Base-by-base conservation (phyloP, 306 rosid genomes). In the Dryas alaskensis region DNA sequence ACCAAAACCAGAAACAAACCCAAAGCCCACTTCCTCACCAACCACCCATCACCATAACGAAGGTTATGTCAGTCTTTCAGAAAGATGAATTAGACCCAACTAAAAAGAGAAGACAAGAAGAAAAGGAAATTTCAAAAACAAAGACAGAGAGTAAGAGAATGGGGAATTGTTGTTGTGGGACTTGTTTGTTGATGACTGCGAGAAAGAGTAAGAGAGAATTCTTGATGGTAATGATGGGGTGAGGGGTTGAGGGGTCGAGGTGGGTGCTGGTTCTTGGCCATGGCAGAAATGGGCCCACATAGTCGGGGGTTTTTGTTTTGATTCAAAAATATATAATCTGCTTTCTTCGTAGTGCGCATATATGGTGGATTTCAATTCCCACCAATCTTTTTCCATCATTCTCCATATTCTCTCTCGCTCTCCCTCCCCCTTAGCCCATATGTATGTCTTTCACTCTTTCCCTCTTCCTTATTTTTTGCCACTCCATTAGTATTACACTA, bases 201-300 rank as follows among this genome's bases (percentile, higher is more conserved):
- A 74, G 68, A 9, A 58, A 75, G 64, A 72, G 93, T 75, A 80
- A 74, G 45, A 73, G 76, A 79, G 62, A 84, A 79, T 87, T 87
- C 85, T 73, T 55, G 81, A 76, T 25, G 82, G 91, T 82, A 87
- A 86, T 92, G 96, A 92, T 92, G 92, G 81, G 69, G 48, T 51
- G 76, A 43, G 74, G 73, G 48, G 66, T 48, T 63, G 73, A 84
- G 74, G 73, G 48, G 66, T 48, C 57, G 73, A 84, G 81, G 76
- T 87, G 87, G 84, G 75, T 44, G 62, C 6, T 65, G 71, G 67
- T 48, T 73, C 72, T 79, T 84, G 82, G 84, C 85, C 67, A 86
- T 87, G 92, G 89, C 79, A 74, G 82, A 80, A 69, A 47, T 78
- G 87, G 98, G 84, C 85, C 94, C 87, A 77, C 81, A 60, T 31